Conservation (phyloP, 768 basidiomycete genomes). For the Tricholoma furcatifolium region DNA sequence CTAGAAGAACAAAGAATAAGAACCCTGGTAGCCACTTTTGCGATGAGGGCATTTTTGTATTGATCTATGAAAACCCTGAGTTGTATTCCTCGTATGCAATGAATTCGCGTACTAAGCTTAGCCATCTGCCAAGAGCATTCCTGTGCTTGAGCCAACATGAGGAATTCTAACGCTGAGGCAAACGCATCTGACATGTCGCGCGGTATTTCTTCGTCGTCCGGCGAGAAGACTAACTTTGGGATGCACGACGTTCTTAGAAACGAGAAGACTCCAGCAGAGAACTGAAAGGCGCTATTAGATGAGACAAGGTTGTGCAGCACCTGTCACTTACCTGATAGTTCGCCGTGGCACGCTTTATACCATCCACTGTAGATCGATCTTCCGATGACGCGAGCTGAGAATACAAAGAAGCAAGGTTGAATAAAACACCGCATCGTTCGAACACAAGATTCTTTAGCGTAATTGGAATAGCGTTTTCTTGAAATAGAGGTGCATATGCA, state of each 20-base stretch:
- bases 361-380: constrained; percentile 71
- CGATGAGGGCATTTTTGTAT: constrained; percentile 80
- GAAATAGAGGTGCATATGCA: constrained; percentile 73
- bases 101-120: constrained; percentile 59
- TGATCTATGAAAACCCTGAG: constrained; percentile 39
- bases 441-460: constrained; percentile 74
- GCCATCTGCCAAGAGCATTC: constrained; percentile 97
- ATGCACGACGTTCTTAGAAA: constrained; percentile 55
- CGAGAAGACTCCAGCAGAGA: constrained; percentile 70
- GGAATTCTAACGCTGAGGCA: constrained; percentile 60
- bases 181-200: constrained; percentile 67
- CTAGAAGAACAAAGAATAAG: not conserved
- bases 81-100: constrained; percentile 5
- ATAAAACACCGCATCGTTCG: constrained; percentile 76
- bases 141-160: constrained; percentile 93
- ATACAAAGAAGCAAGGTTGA: constrained; percentile 86
- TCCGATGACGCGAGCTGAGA: constrained; percentile 74
- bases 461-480: constrained; percentile 52
- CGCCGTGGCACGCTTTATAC: constrained; percentile 75
- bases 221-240: constrained; percentile 47
- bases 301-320: not conserved
- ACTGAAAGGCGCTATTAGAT: constrained; percentile 31
- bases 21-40: constrained; percentile 79
- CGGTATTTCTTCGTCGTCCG: constrained; percentile 53
- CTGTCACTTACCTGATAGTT: constrained; percentile 60